Evolutionary conservation across 2,329 filamentous ascomycete species (phyloP), one percentile per base, ranked within the genome.

Genomic region (Fusarium sp.): DNA sequence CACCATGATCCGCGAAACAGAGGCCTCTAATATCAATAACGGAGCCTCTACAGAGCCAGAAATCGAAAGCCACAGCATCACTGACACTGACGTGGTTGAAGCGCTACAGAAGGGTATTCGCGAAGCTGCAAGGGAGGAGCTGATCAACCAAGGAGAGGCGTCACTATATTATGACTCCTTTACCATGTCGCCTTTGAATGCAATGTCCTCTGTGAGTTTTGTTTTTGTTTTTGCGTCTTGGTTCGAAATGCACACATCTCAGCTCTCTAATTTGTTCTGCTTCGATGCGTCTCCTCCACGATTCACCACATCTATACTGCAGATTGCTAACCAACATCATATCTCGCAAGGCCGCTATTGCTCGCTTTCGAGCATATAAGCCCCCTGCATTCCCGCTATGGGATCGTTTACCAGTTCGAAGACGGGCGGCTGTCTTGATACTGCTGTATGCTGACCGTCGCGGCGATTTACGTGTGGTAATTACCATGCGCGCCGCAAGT

Each of bases 361-460:
- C 86, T 56, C 84, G 88, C 61, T 81, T 91, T 56, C 84, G 87
- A 52, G 82, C 87, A 54, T 90, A 88, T 76, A 84, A 81, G 59
- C 84, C 88, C 19, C 88, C 88, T 3, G 79, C 86, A 4, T 89
- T 90, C 71, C 82, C 88, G 13, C 76, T 86, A 59, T 91, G 89
- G 88, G 85, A 89, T 73, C 79, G 79, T 20, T 81, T 91, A 27
- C 88, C 88, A 4, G 79, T 85, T 15, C 87, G 83, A 68, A 87
- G 92, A 65, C 88, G 94, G 69, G 95, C 95, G 15, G 94, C 95
- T 23, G 95, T 98, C 40, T 82, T 98, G 54, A 86, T 98, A 48
- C 85, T 98, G 52, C 85, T 98, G 2, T 97, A 96, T 77, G 93
- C 94, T 35, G 95, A 97, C 78, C 86, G 87, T 43, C 83, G 86